Conservation (phyloP, 352 stramenopile species). For the Pythium plurisporium region DNA sequence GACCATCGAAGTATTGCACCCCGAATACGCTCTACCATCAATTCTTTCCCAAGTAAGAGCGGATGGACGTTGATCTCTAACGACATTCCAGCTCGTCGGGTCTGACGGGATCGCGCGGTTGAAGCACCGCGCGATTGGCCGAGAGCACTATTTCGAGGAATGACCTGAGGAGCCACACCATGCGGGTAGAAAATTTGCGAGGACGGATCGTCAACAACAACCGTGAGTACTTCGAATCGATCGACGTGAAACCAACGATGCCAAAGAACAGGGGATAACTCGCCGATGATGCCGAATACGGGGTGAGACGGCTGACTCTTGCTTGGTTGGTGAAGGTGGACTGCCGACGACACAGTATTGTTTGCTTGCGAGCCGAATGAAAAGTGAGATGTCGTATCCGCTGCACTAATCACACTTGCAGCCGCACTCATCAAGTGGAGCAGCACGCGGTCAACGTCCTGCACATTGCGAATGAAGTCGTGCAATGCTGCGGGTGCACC, state of each 20-base stretch:
- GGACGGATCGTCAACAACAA: conserved; percentile 65
- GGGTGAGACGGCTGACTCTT: conserved; percentile 60
- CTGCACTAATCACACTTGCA: conserved; percentile 30
- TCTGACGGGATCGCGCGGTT: background rate
- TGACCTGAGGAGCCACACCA: background rate
- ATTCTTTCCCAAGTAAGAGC: conserved; percentile 46
- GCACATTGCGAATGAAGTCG: conserved; percentile 80
- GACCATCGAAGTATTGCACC: conserved; percentile 68
- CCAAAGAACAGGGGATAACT: conserved; percentile 83
- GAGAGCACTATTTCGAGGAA: conserved; percentile 12
- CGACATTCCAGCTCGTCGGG: conserved; percentile 13
- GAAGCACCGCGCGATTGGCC: background rate
- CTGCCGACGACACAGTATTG: conserved; percentile 15
- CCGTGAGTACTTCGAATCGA: conserved; percentile 74
- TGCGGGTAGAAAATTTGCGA: conserved; percentile 59
- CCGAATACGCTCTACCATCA: conserved; percentile 48
- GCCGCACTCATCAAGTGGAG: conserved; percentile 75
- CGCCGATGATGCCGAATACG: conserved; percentile 88
- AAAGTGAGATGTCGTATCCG: conserved; percentile 48
- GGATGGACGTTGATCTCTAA: conserved; percentile 11
- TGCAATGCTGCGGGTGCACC: conserved; percentile 55
- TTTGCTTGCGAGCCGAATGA: conserved; percentile 62
- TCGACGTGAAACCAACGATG: conserved; percentile 89
- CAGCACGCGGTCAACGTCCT: conserved; percentile 82
- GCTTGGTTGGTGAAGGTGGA: conserved; percentile 19